Conservation (phyloP, 768 basidiomycete species). For the Gymnopilus junonius region DNA sequence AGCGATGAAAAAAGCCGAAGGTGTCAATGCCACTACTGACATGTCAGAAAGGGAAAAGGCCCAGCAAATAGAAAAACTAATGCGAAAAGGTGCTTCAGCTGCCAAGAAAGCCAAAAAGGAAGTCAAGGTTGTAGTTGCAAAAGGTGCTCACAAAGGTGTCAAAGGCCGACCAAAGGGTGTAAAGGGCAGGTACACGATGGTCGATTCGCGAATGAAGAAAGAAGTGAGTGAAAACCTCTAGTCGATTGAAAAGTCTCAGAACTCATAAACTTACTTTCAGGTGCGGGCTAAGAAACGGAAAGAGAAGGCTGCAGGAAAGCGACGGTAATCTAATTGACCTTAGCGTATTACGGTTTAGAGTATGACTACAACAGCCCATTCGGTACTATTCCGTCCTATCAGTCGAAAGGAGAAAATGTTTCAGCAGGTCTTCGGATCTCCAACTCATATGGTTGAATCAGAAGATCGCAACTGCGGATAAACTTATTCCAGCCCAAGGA, state of each 20-base stretch:
- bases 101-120: conserved; percentile 72
- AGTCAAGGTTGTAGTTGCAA: conserved; percentile 89
- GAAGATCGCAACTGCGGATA: conserved; percentile 37
- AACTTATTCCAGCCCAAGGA: conserved; percentile 48
- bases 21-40: conserved; percentile 84
- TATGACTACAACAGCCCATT: not conserved
- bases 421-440: not conserved
- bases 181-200: conserved; percentile 95
- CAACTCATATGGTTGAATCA: conserved; percentile 33
- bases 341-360: not conserved
- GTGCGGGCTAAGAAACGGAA: conserved; percentile 81
- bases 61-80: conserved; percentile 88
- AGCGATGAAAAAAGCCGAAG: conserved; percentile 95
- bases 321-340: conserved; percentile 39
- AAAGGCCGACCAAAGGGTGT: conserved; percentile 95
- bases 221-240: conserved; percentile 55
- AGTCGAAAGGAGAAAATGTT: conserved; percentile 2
- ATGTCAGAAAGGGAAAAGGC: conserved; percentile 97
- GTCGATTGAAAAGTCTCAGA: not conserved
- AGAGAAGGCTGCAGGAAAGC: conserved; percentile 74
- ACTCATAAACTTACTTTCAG: conserved; percentile 39
- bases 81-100: conserved; percentile 77
- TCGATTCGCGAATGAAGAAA: conserved; percentile 93
- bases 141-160: conserved; percentile 85
- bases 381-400: not conserved